Base-by-base conservation (phyloP, 164 flowering plant species). In the Vitis rotundifolia region DNA sequence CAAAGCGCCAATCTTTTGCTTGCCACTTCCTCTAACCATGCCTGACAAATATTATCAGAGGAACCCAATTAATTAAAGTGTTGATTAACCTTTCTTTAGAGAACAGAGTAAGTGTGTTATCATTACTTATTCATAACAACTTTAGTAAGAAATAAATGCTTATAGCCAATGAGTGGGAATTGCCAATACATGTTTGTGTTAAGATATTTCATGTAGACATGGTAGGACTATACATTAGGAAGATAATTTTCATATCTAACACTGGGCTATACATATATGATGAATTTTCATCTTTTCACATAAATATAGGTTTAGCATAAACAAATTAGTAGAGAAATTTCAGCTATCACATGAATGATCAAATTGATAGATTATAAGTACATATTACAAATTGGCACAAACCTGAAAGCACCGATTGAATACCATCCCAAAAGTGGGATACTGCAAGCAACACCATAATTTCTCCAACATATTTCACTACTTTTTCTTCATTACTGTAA, bases 1-100 rank as follows among this genome's bases (percentile, higher is more conserved):
- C 63, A 61, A 31, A 1, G 84, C 84, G 22, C 84, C 82, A 31
- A 82, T 73, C 71, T 78, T 82, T 64, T 84, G 87, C 80, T 76
- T 55, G 11, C 87, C 87, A 57, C 80, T 71, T 13, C 87, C 87
- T 71, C 83, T 69, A 7, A 71, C 70, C 52, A 64, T 71, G 1
- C 85, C 85, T 84, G 66, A 9, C 14, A 59, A 13, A 22, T 19
- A 9, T n/a, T 13, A 19, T 56, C 4, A 56, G 16, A 6, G 16
- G 6, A 19, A 56, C 28, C 22, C 59, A 56, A 18, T 6, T 19
- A 15, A 16, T 52, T 14, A 52, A 52, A 52, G 14, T 13, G 16
- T 52, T 52, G 14, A 52, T 14, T 52, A 52, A 52, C 55, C n/a
- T 52, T 52, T 52, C 55, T 52, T 12, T n/a, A 12, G n/a, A 13